phyloP scores from a whole-genome alignment of 83 land plant species.

The Picea abies region DNA sequence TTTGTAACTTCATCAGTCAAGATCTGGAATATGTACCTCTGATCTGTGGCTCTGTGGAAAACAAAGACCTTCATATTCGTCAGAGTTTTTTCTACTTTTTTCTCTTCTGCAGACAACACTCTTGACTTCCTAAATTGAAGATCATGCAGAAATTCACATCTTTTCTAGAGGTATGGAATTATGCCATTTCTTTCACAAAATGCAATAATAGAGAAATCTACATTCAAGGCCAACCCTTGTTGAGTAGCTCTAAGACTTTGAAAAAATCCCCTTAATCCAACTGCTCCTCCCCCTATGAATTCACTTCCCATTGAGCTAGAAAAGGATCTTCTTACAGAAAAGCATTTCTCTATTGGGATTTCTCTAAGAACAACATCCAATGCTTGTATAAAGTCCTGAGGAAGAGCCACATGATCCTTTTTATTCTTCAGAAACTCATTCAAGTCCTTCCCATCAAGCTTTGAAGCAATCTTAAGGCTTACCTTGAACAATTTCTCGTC shows the following conservation, averaged over 20 bases:
- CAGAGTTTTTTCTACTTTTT: conserved; percentile 61
- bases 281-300: conserved; percentile 65
- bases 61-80: conserved; percentile 43
- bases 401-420: no score
- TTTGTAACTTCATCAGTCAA: background rate
- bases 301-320: conserved; percentile 16
- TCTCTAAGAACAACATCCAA: no score
- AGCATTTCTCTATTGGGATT: conserved; percentile 52
- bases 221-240: conserved; percentile 33
- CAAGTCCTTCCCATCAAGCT: conserved; percentile 50
- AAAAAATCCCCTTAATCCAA: conserved; percentile 78
- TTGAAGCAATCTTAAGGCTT: no score
- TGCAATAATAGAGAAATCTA: conserved; percentile 51
- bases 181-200: no score
- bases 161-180: no score
- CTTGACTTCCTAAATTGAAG: conserved; percentile 43
- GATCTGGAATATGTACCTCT: no score
- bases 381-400: no score
- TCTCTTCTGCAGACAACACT: no score
- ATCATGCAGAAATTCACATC: background rate
- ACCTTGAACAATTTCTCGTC: conserved; percentile 53
- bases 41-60: no score
- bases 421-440: conserved; percentile 51
- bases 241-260: conserved; percentile 84
- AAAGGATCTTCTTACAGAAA: conserved; percentile 62